These are phyloP conservation scores for Vaccinium myrtillus DNA, from an alignment of 148 eudicot genomes.

Conservation along the genomic window DNA sequence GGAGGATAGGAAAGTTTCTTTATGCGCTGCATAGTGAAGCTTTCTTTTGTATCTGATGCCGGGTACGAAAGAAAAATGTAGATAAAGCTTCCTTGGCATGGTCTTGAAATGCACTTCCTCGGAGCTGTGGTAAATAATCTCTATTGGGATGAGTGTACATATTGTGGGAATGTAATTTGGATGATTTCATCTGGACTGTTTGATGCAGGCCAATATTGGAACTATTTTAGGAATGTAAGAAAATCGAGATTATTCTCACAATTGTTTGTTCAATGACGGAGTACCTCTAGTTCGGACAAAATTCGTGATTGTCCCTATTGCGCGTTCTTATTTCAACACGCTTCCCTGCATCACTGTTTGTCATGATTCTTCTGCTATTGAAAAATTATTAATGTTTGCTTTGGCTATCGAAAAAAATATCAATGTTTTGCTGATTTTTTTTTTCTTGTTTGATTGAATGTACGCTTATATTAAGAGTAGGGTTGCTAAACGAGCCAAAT, in stretches of 20 bases:
- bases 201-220: neutral
- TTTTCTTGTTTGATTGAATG: neutral
- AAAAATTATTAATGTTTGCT: neutral
- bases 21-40: conserved; percentile 24
- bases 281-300: too few species aligned
- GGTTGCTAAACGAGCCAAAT: too few species aligned
- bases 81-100: conserved; percentile 28
- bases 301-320: too few species aligned
- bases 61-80: conserved; percentile 24
- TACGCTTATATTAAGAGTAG: neutral
- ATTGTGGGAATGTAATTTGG: neutral
- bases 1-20: neutral
- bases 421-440: neutral
- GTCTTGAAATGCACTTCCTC: conserved; percentile 1
- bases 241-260: too few species aligned
- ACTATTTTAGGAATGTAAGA: too few species aligned
- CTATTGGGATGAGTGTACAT: neutral
- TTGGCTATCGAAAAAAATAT: neutral
- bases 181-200: neutral
- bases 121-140: conserved; percentile 11
- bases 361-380: neutral
- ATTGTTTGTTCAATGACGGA: too few species aligned
- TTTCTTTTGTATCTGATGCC: conserved; percentile 4
- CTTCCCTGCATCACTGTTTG: neutral
- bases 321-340: too few species aligned